Evolutionary conservation across 768 basidiomycete species (phyloP).

Genomic region (Lentinula aciculospora): DNA sequence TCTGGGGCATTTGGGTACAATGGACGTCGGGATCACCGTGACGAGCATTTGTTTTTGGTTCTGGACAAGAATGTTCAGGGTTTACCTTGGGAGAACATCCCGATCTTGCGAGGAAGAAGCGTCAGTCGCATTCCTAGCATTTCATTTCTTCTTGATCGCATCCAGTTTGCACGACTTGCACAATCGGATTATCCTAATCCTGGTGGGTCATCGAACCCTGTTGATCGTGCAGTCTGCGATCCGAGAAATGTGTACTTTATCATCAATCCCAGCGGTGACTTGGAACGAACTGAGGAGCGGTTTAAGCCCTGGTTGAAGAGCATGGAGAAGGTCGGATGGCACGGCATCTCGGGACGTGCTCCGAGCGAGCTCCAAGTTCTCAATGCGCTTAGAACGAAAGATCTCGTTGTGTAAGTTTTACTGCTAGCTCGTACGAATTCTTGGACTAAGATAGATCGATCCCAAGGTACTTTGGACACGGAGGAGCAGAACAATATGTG

Average conservation of each 20-base stretch:
- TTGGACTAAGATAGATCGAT: constrained; percentile 8
- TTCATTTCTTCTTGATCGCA: constrained; percentile 81
- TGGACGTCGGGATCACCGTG: constrained; percentile 20
- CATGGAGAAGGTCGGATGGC: constrained; percentile 77
- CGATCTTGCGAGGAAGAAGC: constrained; percentile 75
- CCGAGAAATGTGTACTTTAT: constrained; percentile 72
- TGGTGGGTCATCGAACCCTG: constrained; percentile 11
- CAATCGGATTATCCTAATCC: constrained; percentile 24
- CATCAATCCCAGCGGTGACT: constrained; percentile 90
- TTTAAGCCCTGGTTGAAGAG: constrained; percentile 75
- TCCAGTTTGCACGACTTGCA: constrained; percentile 50
- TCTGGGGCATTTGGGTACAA: constrained; percentile 4
- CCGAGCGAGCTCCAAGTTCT: constrained; percentile 84
- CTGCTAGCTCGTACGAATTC: not conserved
- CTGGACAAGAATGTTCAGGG: constrained; percentile 86
- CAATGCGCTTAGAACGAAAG: constrained; percentile 63
- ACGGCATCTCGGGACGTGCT: constrained; percentile 66
- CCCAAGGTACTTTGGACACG: constrained; percentile 92
- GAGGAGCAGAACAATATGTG: constrained; percentile 91
- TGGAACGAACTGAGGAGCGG: constrained; percentile 73
- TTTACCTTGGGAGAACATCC: constrained; percentile 95
- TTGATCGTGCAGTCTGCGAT: constrained; percentile 55
- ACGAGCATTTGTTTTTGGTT: constrained; percentile 81
- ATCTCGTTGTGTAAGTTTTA: constrained; percentile 81
- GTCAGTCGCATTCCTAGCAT: constrained; percentile 91